Base-by-base conservation (phyloP, 768 basidiomycete genomes). In the Brasilioporus rufonigricans region DNA sequence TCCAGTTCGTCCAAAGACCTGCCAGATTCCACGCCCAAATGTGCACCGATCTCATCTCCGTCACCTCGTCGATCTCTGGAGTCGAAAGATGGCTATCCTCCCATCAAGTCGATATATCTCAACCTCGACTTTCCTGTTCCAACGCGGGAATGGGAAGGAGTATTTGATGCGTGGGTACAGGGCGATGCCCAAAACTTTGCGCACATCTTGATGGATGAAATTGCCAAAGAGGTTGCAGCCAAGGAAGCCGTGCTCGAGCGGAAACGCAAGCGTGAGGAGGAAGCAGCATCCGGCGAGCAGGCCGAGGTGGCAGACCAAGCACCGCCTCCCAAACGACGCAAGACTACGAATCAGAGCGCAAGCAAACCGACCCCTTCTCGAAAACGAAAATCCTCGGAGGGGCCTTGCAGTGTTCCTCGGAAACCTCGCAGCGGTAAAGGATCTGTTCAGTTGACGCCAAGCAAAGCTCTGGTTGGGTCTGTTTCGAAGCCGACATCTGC, bases 121-220 rank as follows among this genome's bases (percentile, higher is more conserved):
- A 96, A 96, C 69, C 72, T 89, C 36, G 92, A 95, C 57, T 92
- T 92, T 67, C 91, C 91, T 1, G 83, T 86, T 10, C 91, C 91
- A 4, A 85, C 85, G 9, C 77, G 87, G 50, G 91, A 93, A 58
- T 95, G 91, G 92, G 88, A 90, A 57, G 88, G 85, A 9, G 86
- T 95, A 4, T 95, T 97, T 61, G 93, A 97, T 70, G 80, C 82
- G 36, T 96, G 92, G 90, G 70, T 93, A 51, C 84, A 93, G 62
- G 92, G 93, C 2, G 93, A 96, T 65, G 86, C 89, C 3, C 94
- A 97, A 68, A 66, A 65, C 16, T 94, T 95, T 70, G 88, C 91
- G 6, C 71, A 73, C 36, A 67, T 83, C 55, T 66, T 91, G 56
- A 77, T 75, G 56, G 75, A 75, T 23, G 86, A 85, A 70, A 75